Base-by-base conservation (phyloP, 2,329 filamentous ascomycete genomes). In the Karstenula rhodostoma region DNA sequence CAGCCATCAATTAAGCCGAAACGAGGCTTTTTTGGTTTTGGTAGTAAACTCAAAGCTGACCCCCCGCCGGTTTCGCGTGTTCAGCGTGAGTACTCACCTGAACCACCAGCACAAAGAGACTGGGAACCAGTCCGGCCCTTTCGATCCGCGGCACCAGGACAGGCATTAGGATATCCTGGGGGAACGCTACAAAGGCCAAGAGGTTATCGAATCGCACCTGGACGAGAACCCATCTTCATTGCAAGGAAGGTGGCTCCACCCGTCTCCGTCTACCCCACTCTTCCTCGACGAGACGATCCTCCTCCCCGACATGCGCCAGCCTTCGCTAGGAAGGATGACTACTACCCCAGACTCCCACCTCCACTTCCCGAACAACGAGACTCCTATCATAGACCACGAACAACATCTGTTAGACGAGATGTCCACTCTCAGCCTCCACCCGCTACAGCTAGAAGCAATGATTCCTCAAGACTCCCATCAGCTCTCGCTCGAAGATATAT, bases 151-250 rank as follows among this genome's bases (percentile, higher is more conserved):
- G 68, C 58, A 65, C 60, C 59, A 67, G 62, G 61, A 66, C 35
- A 27, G 54, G 57, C 58, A 68, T 57, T 65, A 65, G 62, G 64
- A 66, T 52, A 58, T 62, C 60, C 69, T 69, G 63, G 68, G 67
- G 69, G 65, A 66, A 67, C 71, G 67, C 67, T 65, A 68, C 67
- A 72, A 72, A 71, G 67, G 59, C 61, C 68, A 67, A 71, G 62
- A 63, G 59, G 55, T 44, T 59, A 67, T 58, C 40, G 33, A 43
- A 63, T 53, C 47, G 55, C 59, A 50, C 60, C 59, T 58, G 57
- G 57, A 67, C 37, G 54, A 25, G 32, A 61, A 15, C 47, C 49
- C 42, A 43, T 58, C 6, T 40, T 56, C 32, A 56, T 53, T 55
- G 32, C 48, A 32, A n/a, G 27, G 29, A 47, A 42, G 59, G 54